phyloP scores from a whole-genome alignment of 169 alveolate species.

The Cryptosporidium viatorum region DNA sequence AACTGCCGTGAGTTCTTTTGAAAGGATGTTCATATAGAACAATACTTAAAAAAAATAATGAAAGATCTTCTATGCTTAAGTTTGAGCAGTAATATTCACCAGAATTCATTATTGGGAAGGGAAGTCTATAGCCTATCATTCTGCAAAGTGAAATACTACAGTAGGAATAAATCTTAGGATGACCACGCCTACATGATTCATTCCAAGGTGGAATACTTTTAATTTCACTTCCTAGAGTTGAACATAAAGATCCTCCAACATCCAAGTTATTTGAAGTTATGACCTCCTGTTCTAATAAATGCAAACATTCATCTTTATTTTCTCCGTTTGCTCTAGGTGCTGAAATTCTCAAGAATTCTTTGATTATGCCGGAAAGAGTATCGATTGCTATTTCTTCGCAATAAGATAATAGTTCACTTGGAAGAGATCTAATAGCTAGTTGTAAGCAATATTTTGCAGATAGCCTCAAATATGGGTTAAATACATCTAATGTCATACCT shows the following conservation, averaged over 20 bases:
- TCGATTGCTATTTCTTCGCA: conserved; percentile 70
- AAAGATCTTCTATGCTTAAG: conserved; percentile 60
- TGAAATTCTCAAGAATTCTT: conserved; percentile 7
- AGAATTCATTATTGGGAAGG: conserved; percentile 69
- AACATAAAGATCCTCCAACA: neutral
- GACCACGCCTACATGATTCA: conserved; percentile 74
- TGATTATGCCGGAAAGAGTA: conserved; percentile 64
- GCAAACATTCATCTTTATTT: neutral
- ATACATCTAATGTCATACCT: conserved; percentile 64
- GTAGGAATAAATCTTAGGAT: conserved; percentile 56
- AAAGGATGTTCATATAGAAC: conserved; percentile 74
- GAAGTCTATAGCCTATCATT: conserved; percentile 74
- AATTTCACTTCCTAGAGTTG: conserved; percentile 6
- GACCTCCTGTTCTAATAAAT: conserved; percentile 33
- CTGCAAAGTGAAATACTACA: conserved; percentile 68
- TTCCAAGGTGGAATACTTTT: conserved; percentile 73
- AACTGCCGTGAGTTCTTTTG: conserved; percentile 57
- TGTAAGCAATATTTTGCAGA: conserved; percentile 71
- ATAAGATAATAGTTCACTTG: conserved; percentile 44
- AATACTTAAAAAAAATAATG: conserved; percentile 60
- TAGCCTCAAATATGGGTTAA: conserved; percentile 61
- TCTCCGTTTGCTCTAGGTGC: neutral
- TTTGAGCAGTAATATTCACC: conserved; percentile 64
- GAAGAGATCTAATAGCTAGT: conserved; percentile 72
- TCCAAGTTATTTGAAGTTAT: neutral